Evolutionary conservation across 192 early-diverging fungal species (phyloP), one percentile per base, ranked within the genome.

Genomic region (Radiomyces spectabilis): DNA sequence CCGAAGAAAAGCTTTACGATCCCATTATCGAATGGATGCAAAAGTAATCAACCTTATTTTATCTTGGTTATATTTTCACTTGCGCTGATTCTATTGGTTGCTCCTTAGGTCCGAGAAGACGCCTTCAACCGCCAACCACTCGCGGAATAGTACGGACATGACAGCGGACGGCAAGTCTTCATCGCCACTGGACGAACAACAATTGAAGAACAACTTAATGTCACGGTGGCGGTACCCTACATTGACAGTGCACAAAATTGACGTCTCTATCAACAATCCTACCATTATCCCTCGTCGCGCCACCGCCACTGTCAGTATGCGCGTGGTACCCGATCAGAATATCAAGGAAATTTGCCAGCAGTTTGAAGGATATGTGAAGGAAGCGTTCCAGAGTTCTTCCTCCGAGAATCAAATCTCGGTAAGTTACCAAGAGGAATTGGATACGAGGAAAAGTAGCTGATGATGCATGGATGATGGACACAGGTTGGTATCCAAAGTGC

Each of bases 171-270:
- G n/a, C n/a, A n/a, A n/a, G n/a, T n/a, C n/a, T n/a, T n/a, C n/a
- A n/a, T n/a, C n/a, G n/a, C n/a, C n/a, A n/a, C n/a, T n/a, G n/a
- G n/a, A n/a, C n/a, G n/a, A n/a, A n/a, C n/a, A n/a, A n/a, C n/a
- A n/a, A n/a, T n/a, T 59, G 1, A 59, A 59, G 38, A 42, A 44
- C 16, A 9, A 51, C 47, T 64, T 88, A 59, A 81, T 88, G 86
- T 73, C 75, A 38, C 76, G 83, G 19, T 88, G 86, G 86, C 75
- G 86, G 8, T 79, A 77, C 41, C 86, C 86, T 2, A 75, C 86
- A 41, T 66, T 88, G 45, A 81, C 84, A 4, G 76, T 88, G 40
- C 86, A 88, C 43, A 80, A 84, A 53, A 75, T 88, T 26, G 78
- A 85, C 44, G 82, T 86, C 12, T 84, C 80, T 2, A 80, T 78